phyloP scores from a whole-genome alignment of 441 rosid genomes.

The Raphanus hybrid region DNA sequence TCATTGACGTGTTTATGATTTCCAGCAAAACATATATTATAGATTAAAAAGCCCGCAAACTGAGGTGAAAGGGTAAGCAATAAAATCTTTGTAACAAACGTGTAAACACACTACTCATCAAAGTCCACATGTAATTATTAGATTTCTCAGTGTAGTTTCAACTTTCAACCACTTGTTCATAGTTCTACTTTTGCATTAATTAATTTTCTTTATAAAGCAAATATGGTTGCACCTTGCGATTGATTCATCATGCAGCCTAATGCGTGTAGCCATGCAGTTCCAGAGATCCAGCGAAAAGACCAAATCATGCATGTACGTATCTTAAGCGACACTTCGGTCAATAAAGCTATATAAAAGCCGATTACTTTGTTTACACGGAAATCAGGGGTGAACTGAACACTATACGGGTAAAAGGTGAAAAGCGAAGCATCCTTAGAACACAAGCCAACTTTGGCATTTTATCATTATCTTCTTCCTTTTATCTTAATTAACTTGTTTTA shows the following conservation, averaged over 20 bases:
- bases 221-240: constrained; percentile 25
- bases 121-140: constrained; percentile 37
- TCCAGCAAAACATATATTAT: neutral
- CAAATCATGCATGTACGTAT: constrained; percentile 43
- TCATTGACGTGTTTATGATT: neutral
- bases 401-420: neutral
- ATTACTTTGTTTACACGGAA: constrained; percentile 45
- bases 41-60: neutral
- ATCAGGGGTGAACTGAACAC: constrained; percentile 29
- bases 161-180: constrained; percentile 37
- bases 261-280: constrained; percentile 47
- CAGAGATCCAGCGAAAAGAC: constrained; percentile 35
- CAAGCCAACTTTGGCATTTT: constrained; percentile 41
- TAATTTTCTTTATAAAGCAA: constrained; percentile 25
- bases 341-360: constrained; percentile 22
- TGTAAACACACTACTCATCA: constrained; percentile 13
- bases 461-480: neutral
- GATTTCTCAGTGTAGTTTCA: constrained; percentile 25
- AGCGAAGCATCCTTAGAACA: constrained; percentile 44
- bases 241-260: constrained; percentile 35
- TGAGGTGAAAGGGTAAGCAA: neutral
- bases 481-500: neutral
- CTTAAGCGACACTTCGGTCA: constrained; percentile 43
- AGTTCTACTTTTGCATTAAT: constrained; percentile 25
- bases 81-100: constrained; percentile 21